A percentile compares a stretch with the other conserved stretches of the same genome.
Evolutionary conservation across 441 rosid species (phyloP).

Genomic region (Iberis amara): DNA sequence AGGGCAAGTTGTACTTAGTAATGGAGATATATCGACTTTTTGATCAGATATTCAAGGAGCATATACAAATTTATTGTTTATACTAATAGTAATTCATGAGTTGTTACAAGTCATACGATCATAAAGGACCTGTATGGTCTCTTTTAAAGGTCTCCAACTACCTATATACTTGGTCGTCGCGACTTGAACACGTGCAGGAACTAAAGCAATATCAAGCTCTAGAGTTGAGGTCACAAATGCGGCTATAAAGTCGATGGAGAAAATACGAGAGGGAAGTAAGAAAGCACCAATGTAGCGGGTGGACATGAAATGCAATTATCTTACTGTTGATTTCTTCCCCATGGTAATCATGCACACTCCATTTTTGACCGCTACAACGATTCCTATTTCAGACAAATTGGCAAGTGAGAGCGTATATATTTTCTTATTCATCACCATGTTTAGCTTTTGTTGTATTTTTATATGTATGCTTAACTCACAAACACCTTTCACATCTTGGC

Average conservation of each 20-base stretch:
- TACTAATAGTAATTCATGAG: constrained; percentile 4
- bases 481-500: constrained; percentile 7
- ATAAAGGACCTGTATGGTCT: constrained; percentile 85
- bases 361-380: constrained; percentile 93
- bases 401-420: constrained; percentile 35
- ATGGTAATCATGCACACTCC: constrained; percentile 88
- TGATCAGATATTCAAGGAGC: constrained; percentile 91
- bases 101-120: constrained; percentile 61
- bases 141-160: constrained; percentile 6
- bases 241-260: constrained; percentile 78
- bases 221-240: constrained; percentile 88
- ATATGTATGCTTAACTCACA: constrained; percentile 1
- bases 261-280: constrained; percentile 81
- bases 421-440: neutral
- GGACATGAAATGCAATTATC: constrained; percentile 87
- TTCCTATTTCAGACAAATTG: constrained; percentile 79
- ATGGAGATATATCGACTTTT: constrained; percentile 97
- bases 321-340: constrained; percentile 98
- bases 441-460: neutral
- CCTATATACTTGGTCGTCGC: neutral
- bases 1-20: constrained; percentile 91
- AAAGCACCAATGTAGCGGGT: constrained; percentile 87
- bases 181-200: constrained; percentile 51
- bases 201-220: constrained; percentile 91
- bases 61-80: constrained; percentile 30